These are phyloP conservation scores for Talaromyces sp. DNA, from an alignment of 2,329 filamentous ascomycete genomes.

Conservation along the genomic window DNA sequence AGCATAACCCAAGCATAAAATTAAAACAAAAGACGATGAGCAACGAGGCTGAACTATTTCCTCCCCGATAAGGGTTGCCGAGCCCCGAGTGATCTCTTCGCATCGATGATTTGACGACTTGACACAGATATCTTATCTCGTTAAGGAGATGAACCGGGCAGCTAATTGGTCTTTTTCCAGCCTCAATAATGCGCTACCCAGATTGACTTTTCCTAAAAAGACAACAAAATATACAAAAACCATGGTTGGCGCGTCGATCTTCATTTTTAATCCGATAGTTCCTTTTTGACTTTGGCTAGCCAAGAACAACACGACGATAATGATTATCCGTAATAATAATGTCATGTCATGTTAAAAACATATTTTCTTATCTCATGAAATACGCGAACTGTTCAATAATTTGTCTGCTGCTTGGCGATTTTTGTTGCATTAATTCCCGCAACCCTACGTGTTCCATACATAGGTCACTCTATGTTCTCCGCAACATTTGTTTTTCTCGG, in stretches of 20 bases:
- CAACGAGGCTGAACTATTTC: background rate
- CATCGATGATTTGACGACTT: background rate
- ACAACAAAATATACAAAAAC: background rate
- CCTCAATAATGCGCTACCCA: background rate
- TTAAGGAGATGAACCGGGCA: background rate
- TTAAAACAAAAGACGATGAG: background rate
- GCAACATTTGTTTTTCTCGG: too few relatives aligned
- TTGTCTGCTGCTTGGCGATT: background rate
- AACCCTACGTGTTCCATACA: too few relatives aligned
- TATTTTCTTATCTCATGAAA: background rate
- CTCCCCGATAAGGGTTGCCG: background rate
- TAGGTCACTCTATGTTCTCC: too few relatives aligned
- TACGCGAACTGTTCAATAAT: background rate
- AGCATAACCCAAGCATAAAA: background rate
- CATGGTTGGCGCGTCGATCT: background rate
- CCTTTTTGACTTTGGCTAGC: background rate
- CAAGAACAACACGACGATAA: background rate
- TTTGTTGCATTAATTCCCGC: too few relatives aligned
- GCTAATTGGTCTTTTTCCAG: background rate
- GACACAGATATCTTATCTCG: background rate
- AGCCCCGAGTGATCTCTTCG: background rate
- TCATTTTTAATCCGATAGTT: background rate
- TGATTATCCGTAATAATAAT: background rate
- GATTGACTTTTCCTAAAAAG: background rate
- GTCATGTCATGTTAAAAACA: background rate